Base-by-base conservation (phyloP, 2,329 filamentous ascomycete genomes). In the Diaporthe sp. region DNA sequence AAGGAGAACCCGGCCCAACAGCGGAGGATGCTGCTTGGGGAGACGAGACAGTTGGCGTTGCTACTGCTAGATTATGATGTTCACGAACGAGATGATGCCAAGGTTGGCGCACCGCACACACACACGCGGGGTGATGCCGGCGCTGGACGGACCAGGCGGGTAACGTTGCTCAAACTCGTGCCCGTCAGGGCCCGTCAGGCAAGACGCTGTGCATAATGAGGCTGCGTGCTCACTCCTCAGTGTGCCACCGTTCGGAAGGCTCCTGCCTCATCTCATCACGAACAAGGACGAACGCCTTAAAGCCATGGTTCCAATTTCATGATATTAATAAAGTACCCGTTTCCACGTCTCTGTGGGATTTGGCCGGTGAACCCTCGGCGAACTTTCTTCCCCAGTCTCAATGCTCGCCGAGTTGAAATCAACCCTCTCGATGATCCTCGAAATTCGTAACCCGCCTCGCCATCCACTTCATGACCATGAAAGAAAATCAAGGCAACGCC, bases 401-500 rank as follows among this genome's bases (percentile, higher is more conserved):
- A 19, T 19, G 30, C 22, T 15, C 22, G 61, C 61, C 10, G 13
- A 37, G 27, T 25, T 35, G 27, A 44, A 32, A n/a, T 35, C 22
- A 27, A 27, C 15, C 39, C 27, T 30, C 32, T 51, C 69, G 6
- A 32, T 39, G 39, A 37, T 30, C 25, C 65, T 37, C 35, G 30
- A 27, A 19, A n/a, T 19, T 17, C 4, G 35, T 35, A 17, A 55
- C 47, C 30, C 12, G 19, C 61, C 27, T 50, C 35, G 44, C 19
- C 61, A 8, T 35, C 37, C 30, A 22, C n/a, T 32, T 25, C 58
- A 27, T 25, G 1, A 47, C 17, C 63, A 12, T 51, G 12, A 56
- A 37, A 56, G 17, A 27, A 39, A 30, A 63, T 27, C 50, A 8
- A 44, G 7, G 44, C 35, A 61, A 74, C 61, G 61, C 70, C 53